Conservation (phyloP, 306 rosid species). For the Calophaca sinica region DNA sequence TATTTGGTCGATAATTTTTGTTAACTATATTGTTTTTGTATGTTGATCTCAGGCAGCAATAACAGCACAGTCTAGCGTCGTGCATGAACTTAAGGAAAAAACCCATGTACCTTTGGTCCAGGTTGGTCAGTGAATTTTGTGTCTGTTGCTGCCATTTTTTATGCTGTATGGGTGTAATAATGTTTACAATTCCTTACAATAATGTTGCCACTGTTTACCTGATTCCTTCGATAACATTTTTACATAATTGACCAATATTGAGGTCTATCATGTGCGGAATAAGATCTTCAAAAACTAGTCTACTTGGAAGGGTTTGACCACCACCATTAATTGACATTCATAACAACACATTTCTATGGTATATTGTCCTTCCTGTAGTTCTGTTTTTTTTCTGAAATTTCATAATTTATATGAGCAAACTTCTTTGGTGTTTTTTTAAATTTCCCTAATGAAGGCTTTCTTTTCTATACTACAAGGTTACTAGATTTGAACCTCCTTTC, state of each 20-base stretch:
- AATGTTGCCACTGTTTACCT: constrained; percentile 30
- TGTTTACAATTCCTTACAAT: constrained; percentile 12
- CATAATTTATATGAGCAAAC: background rate
- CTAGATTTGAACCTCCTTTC: too few species aligned
- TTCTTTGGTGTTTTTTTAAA: too few species aligned
- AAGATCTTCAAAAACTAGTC: constrained; percentile 25
- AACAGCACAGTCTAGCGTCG: constrained; percentile 63
- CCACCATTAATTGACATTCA: constrained; percentile 19
- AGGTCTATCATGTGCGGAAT: constrained; percentile 8
- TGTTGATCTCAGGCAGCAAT: constrained; percentile 76
- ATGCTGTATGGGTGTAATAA: background rate
- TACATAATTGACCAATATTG: constrained; percentile 19
- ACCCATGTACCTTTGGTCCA: constrained; percentile 58
- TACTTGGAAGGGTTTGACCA: background rate
- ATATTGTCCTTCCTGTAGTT: constrained; percentile 11
- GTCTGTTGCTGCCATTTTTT: constrained; percentile 19
- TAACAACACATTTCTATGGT: background rate
- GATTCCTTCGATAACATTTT: constrained; percentile 16
- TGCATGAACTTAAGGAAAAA: constrained; percentile 73
- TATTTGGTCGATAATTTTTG: constrained; percentile 33
- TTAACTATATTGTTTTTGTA: constrained; percentile 39
- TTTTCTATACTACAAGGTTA: too few species aligned
- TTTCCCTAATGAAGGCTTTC: too few species aligned
- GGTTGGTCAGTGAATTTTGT: constrained; percentile 55
- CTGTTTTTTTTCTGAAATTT: constrained; percentile 28